phyloP scores from a whole-genome alignment of 495 filamentous ascomycete genomes.

The Hypoxylon cercidicola region DNA sequence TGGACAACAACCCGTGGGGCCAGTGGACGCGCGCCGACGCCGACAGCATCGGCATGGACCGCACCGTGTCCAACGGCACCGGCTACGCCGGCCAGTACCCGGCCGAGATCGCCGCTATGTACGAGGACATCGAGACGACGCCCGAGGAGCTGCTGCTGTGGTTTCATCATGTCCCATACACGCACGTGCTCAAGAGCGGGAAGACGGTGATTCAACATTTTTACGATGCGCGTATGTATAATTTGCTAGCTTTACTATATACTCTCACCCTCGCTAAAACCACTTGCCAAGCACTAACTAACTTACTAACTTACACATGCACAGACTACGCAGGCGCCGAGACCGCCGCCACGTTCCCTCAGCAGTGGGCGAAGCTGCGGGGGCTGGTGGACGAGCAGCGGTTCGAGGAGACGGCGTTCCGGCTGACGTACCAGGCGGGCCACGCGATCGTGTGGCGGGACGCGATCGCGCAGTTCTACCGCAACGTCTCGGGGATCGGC shows the following conservation, averaged over 20 bases:
- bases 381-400: conserved; percentile 70
- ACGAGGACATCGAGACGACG: conserved; percentile 70
- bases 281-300: too few relatives aligned
- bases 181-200: conserved; percentile 68
- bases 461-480: conserved; percentile 68
- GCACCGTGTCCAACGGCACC: conserved; percentile 73
- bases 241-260: background rate
- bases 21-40: conserved; percentile 76
- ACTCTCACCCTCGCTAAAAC: background rate
- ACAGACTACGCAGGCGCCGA: conserved; percentile 68
- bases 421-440: conserved; percentile 71
- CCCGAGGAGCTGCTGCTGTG: conserved; percentile 76
- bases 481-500: conserved; percentile 66
- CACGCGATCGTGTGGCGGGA: conserved; percentile 78
- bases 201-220: conserved; percentile 82
- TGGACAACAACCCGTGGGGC: conserved; percentile 76
- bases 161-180: conserved; percentile 82
- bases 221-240: conserved; percentile 65
- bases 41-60: conserved; percentile 74
- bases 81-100: conserved; percentile 74
- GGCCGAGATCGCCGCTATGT: conserved; percentile 63
- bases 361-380: conserved; percentile 63
- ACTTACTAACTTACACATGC: conserved; percentile 31
- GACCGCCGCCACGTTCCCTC: conserved; percentile 66
- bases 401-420: conserved; percentile 66